Conservation (phyloP, 164 flowering plant species). For the Brasenia schreberi region DNA sequence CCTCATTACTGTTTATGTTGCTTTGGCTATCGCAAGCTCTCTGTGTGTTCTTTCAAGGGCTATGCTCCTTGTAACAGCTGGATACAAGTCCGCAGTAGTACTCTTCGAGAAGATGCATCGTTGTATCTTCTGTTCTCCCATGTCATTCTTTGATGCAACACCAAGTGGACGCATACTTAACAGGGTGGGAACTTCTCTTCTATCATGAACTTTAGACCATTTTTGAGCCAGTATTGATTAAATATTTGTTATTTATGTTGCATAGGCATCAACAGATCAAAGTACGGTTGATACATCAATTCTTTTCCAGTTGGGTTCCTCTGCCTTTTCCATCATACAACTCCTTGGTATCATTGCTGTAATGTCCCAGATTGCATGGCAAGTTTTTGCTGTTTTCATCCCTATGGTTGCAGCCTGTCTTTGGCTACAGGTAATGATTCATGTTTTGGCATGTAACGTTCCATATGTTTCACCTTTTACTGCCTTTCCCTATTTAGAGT, state of each 20-base stretch:
- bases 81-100: not conserved
- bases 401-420: slow-evolving; percentile 1
- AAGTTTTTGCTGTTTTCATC: slow-evolving; percentile 2
- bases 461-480: too few relatives aligned
- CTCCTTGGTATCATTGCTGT: slow-evolving; percentile 5
- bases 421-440: slow-evolving; percentile 3
- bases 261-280: slow-evolving; percentile 2
- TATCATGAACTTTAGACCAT: not conserved
- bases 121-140: slow-evolving; percentile 1
- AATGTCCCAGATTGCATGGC: slow-evolving; percentile 3
- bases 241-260: not conserved
- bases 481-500: too few relatives aligned
- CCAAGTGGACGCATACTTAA: slow-evolving; percentile 1
- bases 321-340: slow-evolving; percentile 2
- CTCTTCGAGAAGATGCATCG: slow-evolving; percentile 4
- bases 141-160: slow-evolving; percentile 4
- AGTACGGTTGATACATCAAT: slow-evolving; percentile 2
- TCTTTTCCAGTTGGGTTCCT: slow-evolving; percentile 1
- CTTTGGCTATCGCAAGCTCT: slow-evolving; percentile 2
- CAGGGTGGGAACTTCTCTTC: not conserved
- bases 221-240: not conserved
- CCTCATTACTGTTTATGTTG: not conserved
- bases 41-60: slow-evolving; percentile 1
- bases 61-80: slow-evolving; percentile 1
- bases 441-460: not conserved